A percentile compares a stretch with the other conserved stretches of the same genome.
phyloP scores from a whole-genome alignment of 176 grass and related monocot species.

The Stipa capillata region DNA sequence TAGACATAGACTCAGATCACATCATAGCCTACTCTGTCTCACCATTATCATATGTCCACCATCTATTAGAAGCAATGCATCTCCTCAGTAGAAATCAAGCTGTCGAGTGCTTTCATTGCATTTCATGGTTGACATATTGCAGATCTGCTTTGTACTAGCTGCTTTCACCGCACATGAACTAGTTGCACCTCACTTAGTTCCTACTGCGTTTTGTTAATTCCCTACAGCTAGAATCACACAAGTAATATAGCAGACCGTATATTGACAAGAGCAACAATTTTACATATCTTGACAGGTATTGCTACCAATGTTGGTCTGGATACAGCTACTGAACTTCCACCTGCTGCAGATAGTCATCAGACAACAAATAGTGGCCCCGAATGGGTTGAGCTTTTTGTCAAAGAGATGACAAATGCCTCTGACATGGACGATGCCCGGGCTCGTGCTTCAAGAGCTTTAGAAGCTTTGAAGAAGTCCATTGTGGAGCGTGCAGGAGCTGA shows the following conservation, averaged over 20 bases:
- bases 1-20: background rate
- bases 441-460: constrained; percentile 62
- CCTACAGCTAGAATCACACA: background rate
- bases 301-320: constrained; percentile 15
- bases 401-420: constrained; percentile 62
- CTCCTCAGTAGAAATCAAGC: background rate
- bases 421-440: constrained; percentile 55
- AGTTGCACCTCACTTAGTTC: background rate
- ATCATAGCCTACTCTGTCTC: background rate
- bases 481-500: constrained; percentile 34
- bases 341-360: constrained; percentile 14
- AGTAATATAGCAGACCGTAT: background rate
- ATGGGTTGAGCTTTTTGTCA: constrained; percentile 85
- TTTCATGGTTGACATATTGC: background rate
- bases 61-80: background rate
- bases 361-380: constrained; percentile 32
- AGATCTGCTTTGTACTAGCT: background rate
- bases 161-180: background rate
- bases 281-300: constrained; percentile 28
- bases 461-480: constrained; percentile 69
- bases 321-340: constrained; percentile 25
- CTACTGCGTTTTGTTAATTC: background rate
- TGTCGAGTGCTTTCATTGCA: background rate
- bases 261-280: background rate
- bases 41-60: background rate